These are phyloP conservation scores for Botrytis hyacinthi DNA, from an alignment of 2,329 filamentous ascomycete species.

Conservation along the genomic window DNA sequence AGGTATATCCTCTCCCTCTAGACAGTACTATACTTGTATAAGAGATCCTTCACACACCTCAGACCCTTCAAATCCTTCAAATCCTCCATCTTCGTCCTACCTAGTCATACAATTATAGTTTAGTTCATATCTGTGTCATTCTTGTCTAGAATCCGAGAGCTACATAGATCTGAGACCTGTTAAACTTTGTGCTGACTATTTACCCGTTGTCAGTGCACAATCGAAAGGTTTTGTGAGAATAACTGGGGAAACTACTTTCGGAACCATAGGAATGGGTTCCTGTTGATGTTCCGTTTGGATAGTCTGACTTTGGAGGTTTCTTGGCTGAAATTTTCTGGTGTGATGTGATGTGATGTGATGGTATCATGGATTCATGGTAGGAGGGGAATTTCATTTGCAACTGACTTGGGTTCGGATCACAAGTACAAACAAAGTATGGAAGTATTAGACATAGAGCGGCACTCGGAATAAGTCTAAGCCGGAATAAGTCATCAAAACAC, in stretches of 20 bases:
- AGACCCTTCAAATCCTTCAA: background rate
- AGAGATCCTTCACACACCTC: background rate
- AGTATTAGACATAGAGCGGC: background rate
- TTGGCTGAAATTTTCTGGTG: background rate
- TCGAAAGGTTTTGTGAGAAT: conserved; percentile 7
- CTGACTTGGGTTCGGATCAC: background rate
- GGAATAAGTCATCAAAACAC: background rate
- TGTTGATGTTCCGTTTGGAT: background rate
- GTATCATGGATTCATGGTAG: too few relatives aligned
- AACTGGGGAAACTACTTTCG: background rate
- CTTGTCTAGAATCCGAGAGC: background rate
- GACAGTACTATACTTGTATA: background rate
- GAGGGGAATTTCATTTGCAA: background rate
- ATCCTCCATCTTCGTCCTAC: background rate
- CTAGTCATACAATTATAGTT: background rate
- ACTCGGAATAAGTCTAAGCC: background rate
- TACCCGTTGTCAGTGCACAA: conserved; percentile 1
- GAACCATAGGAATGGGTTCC: conserved; percentile 11
- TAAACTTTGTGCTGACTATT: background rate
- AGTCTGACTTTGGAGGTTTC: background rate
- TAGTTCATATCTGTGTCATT: background rate
- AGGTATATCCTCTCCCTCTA: background rate
- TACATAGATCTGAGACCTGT: background rate
- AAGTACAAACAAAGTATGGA: background rate
- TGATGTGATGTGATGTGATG: background rate